Conservation (phyloP, 345 rosid genomes). For the Salix dunnii region DNA sequence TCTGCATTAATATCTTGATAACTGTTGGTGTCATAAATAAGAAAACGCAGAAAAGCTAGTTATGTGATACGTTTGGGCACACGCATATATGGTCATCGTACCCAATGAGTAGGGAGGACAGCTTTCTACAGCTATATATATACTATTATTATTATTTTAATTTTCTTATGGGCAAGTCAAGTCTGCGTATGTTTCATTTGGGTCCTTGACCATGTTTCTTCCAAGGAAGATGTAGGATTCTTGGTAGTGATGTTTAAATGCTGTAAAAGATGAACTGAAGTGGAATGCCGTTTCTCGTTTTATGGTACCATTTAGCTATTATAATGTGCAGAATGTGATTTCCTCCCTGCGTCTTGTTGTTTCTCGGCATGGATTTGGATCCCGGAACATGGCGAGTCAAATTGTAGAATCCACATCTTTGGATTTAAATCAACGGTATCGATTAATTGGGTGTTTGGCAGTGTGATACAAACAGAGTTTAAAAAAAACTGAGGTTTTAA, state of each 20-base stretch:
- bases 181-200: neutral
- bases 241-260: neutral
- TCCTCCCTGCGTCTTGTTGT: neutral
- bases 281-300: neutral
- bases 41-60: conserved; percentile 5
- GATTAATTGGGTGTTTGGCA: too few relatives aligned
- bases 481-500: too few relatives aligned
- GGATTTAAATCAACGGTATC: neutral
- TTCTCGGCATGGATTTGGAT: neutral
- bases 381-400: neutral
- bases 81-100: neutral
- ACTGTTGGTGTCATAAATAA: neutral
- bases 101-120: conserved; percentile 3
- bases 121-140: neutral
- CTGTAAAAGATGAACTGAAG: conserved; percentile 6
- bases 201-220: neutral
- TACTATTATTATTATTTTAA: neutral
- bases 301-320: neutral
- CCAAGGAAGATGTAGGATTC: conserved; percentile 14
- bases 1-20: conserved; percentile 1
- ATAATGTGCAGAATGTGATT: neutral
- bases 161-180: neutral
- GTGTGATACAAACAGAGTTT: too few relatives aligned
- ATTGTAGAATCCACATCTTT: neutral
- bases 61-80: neutral